phyloP scores from a whole-genome alignment of 169 alveolate species.

The Plasmodium sp. region DNA sequence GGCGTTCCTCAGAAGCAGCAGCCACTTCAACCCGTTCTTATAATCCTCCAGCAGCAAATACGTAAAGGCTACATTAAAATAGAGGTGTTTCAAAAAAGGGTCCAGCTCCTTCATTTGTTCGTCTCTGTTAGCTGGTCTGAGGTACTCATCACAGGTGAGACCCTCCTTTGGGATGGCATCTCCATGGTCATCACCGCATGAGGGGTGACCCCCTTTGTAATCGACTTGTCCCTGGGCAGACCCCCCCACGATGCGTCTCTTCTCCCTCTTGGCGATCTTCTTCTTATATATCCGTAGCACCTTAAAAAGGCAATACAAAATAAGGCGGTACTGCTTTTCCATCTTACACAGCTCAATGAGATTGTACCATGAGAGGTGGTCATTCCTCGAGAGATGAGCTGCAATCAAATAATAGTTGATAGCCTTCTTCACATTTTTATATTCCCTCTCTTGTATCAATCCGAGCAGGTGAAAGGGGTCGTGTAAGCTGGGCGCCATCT shows the following conservation, averaged over 20 bases:
- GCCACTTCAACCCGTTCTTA: conserved; percentile 41
- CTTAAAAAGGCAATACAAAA: conserved; percentile 49
- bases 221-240: background rate
- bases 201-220: background rate
- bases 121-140: background rate
- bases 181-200: background rate
- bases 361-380: conserved; percentile 87
- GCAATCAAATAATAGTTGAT: conserved; percentile 90
- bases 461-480: conserved; percentile 93
- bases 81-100: conserved; percentile 42
- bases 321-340: conserved; percentile 23
- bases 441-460: conserved; percentile 90
- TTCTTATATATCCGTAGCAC: conserved; percentile 37
- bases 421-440: conserved; percentile 86
- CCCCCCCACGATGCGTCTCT: background rate
- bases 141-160: background rate
- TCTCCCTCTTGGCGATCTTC: background rate
- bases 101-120: background rate
- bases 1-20: conserved; percentile 3
- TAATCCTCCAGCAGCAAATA: conserved; percentile 58
- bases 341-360: conserved; percentile 87
- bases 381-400: conserved; percentile 89
- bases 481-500: conserved; percentile 89
- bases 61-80: conserved; percentile 69
- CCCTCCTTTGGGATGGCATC: background rate